Evolutionary conservation across 1,284 basidiomycete species (phyloP).

Genomic region (Albatrellus sp.): DNA sequence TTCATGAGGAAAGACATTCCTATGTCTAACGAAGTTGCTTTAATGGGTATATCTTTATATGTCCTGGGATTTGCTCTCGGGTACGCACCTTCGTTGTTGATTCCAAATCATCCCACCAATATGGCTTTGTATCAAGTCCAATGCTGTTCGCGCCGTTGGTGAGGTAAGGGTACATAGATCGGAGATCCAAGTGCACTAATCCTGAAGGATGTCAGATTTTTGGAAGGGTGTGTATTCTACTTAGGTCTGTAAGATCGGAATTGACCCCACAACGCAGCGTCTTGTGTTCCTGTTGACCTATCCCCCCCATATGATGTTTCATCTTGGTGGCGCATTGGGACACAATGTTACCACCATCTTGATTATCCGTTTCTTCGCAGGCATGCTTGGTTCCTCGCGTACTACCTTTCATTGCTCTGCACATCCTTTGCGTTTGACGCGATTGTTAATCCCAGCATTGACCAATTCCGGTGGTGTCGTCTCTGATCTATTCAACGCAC

Average conservation of each 20-base stretch:
- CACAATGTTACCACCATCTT: conserved; percentile 49
- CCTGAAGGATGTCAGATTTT: conserved; percentile 23
- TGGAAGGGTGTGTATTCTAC: conserved; percentile 31
- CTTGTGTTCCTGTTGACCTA: conserved; percentile 45
- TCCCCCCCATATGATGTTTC: conserved; percentile 45
- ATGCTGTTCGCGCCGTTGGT: conserved; percentile 50
- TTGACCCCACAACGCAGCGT: conserved; percentile 21
- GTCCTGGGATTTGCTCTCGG: conserved; percentile 35
- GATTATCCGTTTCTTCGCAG: conserved; percentile 43
- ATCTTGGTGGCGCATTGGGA: conserved; percentile 51
- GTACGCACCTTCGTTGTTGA: conserved; percentile 10
- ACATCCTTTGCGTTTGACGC: neutral
- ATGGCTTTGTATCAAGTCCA: conserved; percentile 23
- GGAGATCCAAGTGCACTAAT: neutral
- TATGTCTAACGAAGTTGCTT: conserved; percentile 39
- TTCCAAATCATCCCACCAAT: conserved; percentile 3
- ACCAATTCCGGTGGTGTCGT: conserved; percentile 53
- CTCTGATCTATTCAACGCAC: conserved; percentile 45
- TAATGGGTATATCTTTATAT: conserved; percentile 51
- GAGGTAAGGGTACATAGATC: conserved; percentile 28
- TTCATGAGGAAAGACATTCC: conserved; percentile 34
- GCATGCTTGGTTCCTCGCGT: conserved; percentile 50
- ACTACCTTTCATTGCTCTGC: conserved; percentile 5
- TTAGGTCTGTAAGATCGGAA: conserved; percentile 4
- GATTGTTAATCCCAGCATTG: conserved; percentile 25